Evolutionary conservation across 2,329 filamentous ascomycete genomes (phyloP).

Genomic region (Diaporthe longicolla): DNA sequence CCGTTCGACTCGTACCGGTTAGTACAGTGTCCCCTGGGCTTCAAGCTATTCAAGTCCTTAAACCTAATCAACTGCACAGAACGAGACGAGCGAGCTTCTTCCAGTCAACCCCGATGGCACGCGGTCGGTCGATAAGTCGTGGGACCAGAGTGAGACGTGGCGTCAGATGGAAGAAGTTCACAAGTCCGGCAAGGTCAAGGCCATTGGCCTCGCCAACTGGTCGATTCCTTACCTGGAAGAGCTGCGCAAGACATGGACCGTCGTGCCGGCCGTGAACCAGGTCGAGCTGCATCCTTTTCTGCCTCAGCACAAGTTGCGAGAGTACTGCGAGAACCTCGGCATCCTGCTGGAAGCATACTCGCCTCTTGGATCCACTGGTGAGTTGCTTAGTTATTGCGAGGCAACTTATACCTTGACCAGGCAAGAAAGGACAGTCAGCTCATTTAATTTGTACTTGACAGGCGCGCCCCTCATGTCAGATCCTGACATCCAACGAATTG

Average conservation of each 20-base stretch:
- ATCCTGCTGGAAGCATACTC: constrained; percentile 56
- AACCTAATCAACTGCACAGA: not conserved
- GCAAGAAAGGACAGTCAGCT: not conserved
- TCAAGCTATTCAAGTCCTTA: not conserved
- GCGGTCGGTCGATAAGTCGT: constrained; percentile 47
- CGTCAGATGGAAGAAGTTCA: constrained; percentile 26
- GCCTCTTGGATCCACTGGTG: constrained; percentile 46
- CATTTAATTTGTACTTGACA: not conserved
- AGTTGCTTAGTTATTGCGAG: not conserved
- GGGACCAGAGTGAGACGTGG: constrained; percentile 31
- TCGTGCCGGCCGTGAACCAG: constrained; percentile 23
- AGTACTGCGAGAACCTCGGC: constrained; percentile 51
- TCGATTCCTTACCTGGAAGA: constrained; percentile 48
- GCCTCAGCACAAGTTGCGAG: constrained; percentile 53
- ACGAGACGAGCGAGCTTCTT: constrained; percentile 43
- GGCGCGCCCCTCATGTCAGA: constrained; percentile 35
- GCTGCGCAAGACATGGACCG: constrained; percentile 46
- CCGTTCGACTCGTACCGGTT: constrained; percentile 1
- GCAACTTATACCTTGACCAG: too few relatives aligned
- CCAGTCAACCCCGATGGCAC: constrained; percentile 47
- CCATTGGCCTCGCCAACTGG: constrained; percentile 50
- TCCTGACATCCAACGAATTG: constrained; percentile 39
- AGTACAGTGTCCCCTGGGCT: not conserved
- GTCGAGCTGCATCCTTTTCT: constrained; percentile 56
- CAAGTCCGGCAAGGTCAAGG: constrained; percentile 41